Conservation (phyloP, 306 rosid species). For the Cucumis cinereus region DNA sequence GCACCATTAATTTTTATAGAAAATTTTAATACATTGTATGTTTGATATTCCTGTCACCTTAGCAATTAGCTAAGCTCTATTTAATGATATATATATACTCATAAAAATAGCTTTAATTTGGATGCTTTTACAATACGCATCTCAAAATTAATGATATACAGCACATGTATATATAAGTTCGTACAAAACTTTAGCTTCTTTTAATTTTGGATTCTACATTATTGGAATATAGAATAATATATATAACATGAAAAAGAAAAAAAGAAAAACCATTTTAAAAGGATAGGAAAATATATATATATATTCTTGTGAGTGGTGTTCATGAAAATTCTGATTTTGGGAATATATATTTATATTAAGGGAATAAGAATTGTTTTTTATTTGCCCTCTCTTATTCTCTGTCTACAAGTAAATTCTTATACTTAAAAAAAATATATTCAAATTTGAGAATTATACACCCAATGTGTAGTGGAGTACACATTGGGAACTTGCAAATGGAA, state of each 20-base stretch:
- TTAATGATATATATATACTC: too few species aligned
- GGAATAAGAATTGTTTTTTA: not conserved
- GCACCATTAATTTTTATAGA: not conserved
- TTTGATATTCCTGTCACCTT: not conserved
- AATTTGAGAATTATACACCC: not conserved
- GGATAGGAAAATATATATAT: not conserved
- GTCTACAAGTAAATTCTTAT: not conserved
- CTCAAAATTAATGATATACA: slow-evolving; percentile 4
- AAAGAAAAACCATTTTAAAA: not conserved
- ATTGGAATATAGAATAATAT: not conserved
- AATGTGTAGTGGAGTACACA: not conserved
- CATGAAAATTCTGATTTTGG: not conserved
- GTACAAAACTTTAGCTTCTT: not conserved
- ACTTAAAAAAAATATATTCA: not conserved
- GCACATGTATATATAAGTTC: not conserved
- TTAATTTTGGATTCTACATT: not conserved
- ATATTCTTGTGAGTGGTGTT: not conserved
- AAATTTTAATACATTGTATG: not conserved
- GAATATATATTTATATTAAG: not conserved
- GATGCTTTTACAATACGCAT: slow-evolving; percentile 5
- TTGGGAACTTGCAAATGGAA: not conserved
- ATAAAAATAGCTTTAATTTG: not conserved
- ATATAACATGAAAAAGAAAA: not conserved
- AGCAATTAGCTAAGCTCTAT: not conserved
- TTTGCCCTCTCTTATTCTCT: not conserved